Evolutionary conservation across 441 rosid species (phyloP).

Genomic region (Geranium incanum): DNA sequence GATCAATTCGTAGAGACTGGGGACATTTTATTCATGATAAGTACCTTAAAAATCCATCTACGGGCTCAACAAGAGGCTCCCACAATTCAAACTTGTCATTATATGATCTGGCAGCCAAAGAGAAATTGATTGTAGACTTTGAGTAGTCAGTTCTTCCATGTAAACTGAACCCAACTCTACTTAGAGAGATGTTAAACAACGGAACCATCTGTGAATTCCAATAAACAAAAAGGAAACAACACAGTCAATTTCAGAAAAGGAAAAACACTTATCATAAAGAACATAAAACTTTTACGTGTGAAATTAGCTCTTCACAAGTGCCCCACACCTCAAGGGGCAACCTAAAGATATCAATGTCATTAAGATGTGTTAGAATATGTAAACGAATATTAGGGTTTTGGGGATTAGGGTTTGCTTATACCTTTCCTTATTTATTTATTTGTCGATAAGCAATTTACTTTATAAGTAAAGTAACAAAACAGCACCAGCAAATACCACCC

Average conservation of each 20-base stretch:
- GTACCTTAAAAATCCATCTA: background rate
- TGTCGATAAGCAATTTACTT: no score
- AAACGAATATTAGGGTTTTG: no score
- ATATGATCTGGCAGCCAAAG: slow-evolving; percentile 4
- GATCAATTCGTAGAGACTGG: background rate
- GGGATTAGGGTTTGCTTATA: no score
- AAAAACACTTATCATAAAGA: background rate
- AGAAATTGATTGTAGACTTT: background rate
- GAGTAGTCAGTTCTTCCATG: background rate
- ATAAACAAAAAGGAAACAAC: background rate
- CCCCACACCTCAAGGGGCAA: background rate
- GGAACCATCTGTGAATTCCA: background rate
- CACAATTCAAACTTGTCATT: background rate
- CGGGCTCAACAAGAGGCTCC: slow-evolving; percentile 6
- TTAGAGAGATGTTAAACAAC: slow-evolving; percentile 2
- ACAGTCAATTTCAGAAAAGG: background rate
- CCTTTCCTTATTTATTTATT: no score
- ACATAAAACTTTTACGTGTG: background rate
- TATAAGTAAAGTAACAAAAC: no score
- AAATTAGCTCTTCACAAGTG: background rate
- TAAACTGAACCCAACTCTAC: slow-evolving; percentile 5
- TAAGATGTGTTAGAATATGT: no score
- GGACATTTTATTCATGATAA: background rate
- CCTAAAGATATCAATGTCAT: background rate
- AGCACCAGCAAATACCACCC: no score